Evolutionary conservation across 2,329 filamentous ascomycete genomes (phyloP).

Genomic region (Fusarium paranaense): DNA sequence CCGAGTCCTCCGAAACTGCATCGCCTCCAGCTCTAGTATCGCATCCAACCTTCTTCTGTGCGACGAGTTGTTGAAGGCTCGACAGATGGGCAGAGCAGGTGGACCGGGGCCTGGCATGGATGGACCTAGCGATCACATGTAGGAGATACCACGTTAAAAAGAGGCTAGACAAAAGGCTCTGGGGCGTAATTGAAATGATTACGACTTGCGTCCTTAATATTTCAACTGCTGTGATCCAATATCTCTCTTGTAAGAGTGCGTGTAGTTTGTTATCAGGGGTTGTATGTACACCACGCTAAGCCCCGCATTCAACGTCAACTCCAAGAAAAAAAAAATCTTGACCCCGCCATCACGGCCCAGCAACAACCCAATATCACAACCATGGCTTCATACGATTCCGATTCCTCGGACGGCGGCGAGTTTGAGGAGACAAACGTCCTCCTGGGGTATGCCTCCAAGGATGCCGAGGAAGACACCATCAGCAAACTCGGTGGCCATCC

Average conservation of each 20-base stretch:
- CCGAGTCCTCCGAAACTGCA: constrained; percentile 91
- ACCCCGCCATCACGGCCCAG: constrained; percentile 52
- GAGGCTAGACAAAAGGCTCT: constrained; percentile 53
- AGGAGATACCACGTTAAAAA: constrained; percentile 52
- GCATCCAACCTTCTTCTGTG: constrained; percentile 95
- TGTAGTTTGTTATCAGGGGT: not conserved
- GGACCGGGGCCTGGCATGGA: constrained; percentile 75
- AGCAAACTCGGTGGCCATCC: constrained; percentile 90
- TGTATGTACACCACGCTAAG: constrained; percentile 38
- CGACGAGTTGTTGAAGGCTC: constrained; percentile 96
- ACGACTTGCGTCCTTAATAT: constrained; percentile 19
- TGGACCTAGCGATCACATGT: constrained; percentile 66
- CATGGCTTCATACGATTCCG: constrained; percentile 88
- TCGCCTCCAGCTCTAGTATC: constrained; percentile 94
- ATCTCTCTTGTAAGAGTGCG: not conserved
- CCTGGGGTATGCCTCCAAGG: constrained; percentile 87
- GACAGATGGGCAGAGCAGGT: constrained; percentile 84
- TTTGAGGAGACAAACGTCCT: constrained; percentile 88
- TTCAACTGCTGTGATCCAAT: not conserved
- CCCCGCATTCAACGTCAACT: constrained; percentile 45
- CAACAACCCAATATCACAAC: constrained; percentile 28
- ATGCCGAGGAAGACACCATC: constrained; percentile 82
- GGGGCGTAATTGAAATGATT: constrained; percentile 42
- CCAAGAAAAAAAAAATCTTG: constrained; percentile 53
- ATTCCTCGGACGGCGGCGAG: constrained; percentile 77